Conservation (phyloP, 2,329 filamentous ascomycete species). For the Aureobasidium sp. region DNA sequence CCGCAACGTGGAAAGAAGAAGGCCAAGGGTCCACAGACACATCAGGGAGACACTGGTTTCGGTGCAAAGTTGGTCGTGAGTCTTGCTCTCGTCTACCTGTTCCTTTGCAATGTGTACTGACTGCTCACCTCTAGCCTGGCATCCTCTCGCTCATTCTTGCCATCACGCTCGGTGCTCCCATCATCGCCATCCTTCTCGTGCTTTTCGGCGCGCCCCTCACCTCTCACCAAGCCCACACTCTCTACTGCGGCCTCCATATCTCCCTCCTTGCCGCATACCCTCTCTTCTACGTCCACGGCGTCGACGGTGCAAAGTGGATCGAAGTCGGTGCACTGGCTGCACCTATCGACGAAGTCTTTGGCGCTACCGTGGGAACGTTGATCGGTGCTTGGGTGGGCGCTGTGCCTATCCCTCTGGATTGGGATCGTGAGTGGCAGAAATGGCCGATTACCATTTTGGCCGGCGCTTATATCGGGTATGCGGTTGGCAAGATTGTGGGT, state of each 20-base stretch:
- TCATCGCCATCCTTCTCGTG: constrained; percentile 58
- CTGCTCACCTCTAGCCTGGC: constrained; percentile 47
- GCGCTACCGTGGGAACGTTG: constrained; percentile 68
- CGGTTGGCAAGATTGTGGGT: constrained; percentile 57
- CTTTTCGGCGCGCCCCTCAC: constrained; percentile 90
- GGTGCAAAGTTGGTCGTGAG: constrained; percentile 39
- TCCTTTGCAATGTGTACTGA: background rate
- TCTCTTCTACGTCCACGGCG: constrained; percentile 77
- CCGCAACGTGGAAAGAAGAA: constrained; percentile 39
- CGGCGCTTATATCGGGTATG: constrained; percentile 74
- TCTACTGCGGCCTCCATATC: constrained; percentile 74
- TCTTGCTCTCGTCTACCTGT: constrained; percentile 7
- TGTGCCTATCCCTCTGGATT: constrained; percentile 90
- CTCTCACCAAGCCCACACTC: constrained; percentile 69
- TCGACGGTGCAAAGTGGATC: constrained; percentile 64
- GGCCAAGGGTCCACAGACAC: constrained; percentile 49
- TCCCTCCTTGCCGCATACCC: constrained; percentile 71
- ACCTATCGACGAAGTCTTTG: constrained; percentile 79
- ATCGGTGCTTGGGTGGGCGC: constrained; percentile 89
- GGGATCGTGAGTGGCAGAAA: constrained; percentile 97
- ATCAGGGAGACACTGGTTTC: constrained; percentile 31
- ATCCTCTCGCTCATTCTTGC: constrained; percentile 61
- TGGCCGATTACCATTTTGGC: constrained; percentile 90
- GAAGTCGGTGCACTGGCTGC: constrained; percentile 60
- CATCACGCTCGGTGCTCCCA: constrained; percentile 48